Evolutionary conservation across 257 asterid species (phyloP).

Genomic region (Buddleja alternifolia): DNA sequence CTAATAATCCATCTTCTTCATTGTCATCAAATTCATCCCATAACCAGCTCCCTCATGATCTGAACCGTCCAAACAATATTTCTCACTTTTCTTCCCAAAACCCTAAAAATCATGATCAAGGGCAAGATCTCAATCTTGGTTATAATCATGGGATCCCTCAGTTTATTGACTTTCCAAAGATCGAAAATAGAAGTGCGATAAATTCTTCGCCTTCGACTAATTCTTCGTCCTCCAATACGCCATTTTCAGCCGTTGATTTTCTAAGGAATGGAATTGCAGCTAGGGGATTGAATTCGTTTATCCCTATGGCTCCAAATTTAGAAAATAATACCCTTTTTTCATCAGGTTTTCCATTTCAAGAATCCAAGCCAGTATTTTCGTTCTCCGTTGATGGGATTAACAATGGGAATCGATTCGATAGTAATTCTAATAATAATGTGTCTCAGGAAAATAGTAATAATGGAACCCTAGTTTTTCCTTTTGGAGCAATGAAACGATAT

Average conservation of each 20-base stretch:
- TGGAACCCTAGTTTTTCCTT: conserved; percentile 55
- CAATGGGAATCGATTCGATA: conserved; percentile 32
- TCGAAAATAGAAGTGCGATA: conserved; percentile 29
- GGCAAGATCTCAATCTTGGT: conserved; percentile 67
- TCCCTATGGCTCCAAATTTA: conserved; percentile 33
- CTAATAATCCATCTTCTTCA: conserved; percentile 28
- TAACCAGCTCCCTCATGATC: conserved; percentile 46
- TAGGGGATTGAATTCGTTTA: conserved; percentile 40
- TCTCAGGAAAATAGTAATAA: conserved; percentile 36
- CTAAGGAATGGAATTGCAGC: conserved; percentile 48
- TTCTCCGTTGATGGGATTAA: conserved; percentile 42
- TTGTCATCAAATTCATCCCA: conserved; percentile 34
- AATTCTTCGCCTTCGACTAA: conserved; percentile 35
- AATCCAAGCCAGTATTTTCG: conserved; percentile 55
- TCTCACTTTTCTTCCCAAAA: conserved; percentile 40
- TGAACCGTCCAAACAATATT: conserved; percentile 48
- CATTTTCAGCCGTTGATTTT: conserved; percentile 53
- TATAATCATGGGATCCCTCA: conserved; percentile 40
- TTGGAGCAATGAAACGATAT: conserved; percentile 48
- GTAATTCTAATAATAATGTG: conserved; percentile 25
- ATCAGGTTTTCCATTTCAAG: conserved; percentile 62
- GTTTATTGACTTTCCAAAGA: conserved; percentile 54
- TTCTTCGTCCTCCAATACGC: conserved; percentile 33
- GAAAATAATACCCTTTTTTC: conserved; percentile 36
- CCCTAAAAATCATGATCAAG: conserved; percentile 47